These are phyloP conservation scores for Panicum hallii DNA, from an alignment of 202 grass and related monocot species.

Conservation along the genomic window DNA sequence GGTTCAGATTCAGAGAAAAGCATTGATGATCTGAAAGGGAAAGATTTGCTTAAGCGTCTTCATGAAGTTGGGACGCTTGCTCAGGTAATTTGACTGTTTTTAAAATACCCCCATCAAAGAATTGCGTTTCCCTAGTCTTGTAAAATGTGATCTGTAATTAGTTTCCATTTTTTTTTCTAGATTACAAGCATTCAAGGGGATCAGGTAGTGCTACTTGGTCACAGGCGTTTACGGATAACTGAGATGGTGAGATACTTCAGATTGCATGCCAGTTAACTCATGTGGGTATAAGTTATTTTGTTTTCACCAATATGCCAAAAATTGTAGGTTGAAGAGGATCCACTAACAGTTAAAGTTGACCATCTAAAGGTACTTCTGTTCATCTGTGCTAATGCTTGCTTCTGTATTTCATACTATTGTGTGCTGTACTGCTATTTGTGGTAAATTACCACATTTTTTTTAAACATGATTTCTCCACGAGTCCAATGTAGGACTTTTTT, in stretches of 20 bases:
- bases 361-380: conserved; percentile 83
- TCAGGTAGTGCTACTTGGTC: conserved; percentile 87
- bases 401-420: conserved; percentile 8
- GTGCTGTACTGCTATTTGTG: conserved; percentile 5
- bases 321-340: conserved; percentile 91
- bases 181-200: conserved; percentile 95
- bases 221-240: conserved; percentile 81
- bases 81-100: conserved; percentile 59
- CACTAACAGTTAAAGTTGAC: conserved; percentile 94
- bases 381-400: conserved; percentile 14
- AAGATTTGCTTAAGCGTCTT: conserved; percentile 83
- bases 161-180: conserved; percentile 52
- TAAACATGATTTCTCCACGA: conserved; percentile 38
- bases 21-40: conserved; percentile 94
- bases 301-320: conserved; percentile 41
- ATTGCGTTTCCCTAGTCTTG: conserved; percentile 38
- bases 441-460: conserved; percentile 18
- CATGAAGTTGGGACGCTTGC: conserved; percentile 95
- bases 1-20: conserved; percentile 83
- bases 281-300: conserved; percentile 31
- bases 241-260: conserved; percentile 74
- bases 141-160: conserved; percentile 7
- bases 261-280: conserved; percentile 31
- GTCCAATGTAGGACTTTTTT: conserved; percentile 12
- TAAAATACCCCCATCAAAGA: not conserved